Conservation (phyloP, 2,329 filamentous ascomycete genomes). For the Aciculosporium take region DNA sequence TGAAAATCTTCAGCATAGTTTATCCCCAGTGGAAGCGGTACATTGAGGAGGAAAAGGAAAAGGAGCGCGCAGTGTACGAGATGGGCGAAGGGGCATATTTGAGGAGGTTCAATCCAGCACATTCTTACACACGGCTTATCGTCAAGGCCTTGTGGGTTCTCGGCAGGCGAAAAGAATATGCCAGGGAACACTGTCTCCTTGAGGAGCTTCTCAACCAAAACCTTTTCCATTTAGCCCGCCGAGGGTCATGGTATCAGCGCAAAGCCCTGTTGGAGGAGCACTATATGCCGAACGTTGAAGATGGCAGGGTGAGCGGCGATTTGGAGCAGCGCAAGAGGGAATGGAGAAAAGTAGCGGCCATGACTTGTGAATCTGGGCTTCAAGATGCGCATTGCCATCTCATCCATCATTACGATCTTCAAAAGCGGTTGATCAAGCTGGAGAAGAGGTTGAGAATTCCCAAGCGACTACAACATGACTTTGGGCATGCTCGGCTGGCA, state of each 20-base stretch:
- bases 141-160: conserved; percentile 74
- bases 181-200: conserved; percentile 60
- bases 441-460: conserved; percentile 74
- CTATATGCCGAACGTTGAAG: conserved; percentile 61
- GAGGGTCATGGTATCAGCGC: conserved; percentile 90
- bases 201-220: conserved; percentile 63
- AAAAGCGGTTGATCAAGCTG: conserved; percentile 84
- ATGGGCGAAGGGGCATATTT: conserved; percentile 80
- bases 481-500: conserved; percentile 66
- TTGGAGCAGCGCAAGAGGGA: conserved; percentile 53
- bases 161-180: conserved; percentile 68
- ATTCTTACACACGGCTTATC: conserved; percentile 84
- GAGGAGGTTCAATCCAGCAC: conserved; percentile 76
- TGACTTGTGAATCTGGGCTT: conserved; percentile 74
- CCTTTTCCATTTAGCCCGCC: conserved; percentile 70
- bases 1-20: conserved; percentile 58
- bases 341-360: conserved; percentile 64
- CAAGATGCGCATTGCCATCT: conserved; percentile 82
- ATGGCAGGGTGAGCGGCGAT: conserved; percentile 23
- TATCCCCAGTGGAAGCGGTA: conserved; percentile 69
- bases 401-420: conserved; percentile 86
- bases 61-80: conserved; percentile 64
- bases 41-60: conserved; percentile 58
- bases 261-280: conserved; percentile 91
- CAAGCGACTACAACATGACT: conserved; percentile 81